phyloP scores from a whole-genome alignment of 1,284 basidiomycete genomes.

The Vanrija sp. region DNA sequence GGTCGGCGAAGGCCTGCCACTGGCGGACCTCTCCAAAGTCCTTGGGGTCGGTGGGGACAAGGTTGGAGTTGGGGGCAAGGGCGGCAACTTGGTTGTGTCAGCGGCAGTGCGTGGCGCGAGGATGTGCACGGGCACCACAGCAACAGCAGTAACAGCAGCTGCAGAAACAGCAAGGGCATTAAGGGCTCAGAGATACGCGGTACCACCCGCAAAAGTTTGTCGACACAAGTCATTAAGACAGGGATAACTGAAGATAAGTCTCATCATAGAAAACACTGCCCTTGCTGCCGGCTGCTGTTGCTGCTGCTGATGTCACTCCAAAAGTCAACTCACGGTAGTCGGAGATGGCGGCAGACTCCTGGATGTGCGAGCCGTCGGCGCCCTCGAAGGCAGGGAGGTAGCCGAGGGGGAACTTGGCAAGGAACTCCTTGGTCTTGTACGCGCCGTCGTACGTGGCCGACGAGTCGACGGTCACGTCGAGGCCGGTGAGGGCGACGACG shows the following conservation, averaged over 20 bases:
- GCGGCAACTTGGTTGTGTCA: conserved; percentile 59
- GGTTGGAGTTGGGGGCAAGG: conserved; percentile 63
- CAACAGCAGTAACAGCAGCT: conserved; percentile 3
- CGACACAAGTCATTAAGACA: conserved; percentile 63
- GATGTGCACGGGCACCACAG: not conserved
- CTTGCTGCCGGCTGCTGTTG: not conserved
- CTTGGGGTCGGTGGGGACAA: conserved; percentile 59
- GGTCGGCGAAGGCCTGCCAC: conserved; percentile 63
- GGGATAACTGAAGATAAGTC: conserved; percentile 57
- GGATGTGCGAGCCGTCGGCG: conserved; percentile 70
- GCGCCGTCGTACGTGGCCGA: conserved; percentile 54
- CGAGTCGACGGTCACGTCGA: conserved; percentile 66
- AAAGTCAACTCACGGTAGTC: conserved; percentile 71
- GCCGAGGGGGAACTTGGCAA: conserved; percentile 73
- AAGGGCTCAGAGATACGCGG: conserved; percentile 48
- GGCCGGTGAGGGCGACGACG: conserved; percentile 65
- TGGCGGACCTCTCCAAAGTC: conserved; percentile 63
- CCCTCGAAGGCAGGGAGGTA: conserved; percentile 81
- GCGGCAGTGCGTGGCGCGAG: not conserved
- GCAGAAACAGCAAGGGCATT: not conserved
- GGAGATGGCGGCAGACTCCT: conserved; percentile 76
- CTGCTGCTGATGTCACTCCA: not conserved
- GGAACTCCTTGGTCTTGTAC: conserved; percentile 71
- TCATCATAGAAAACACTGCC: conserved; percentile 45
- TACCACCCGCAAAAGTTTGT: conserved; percentile 55